A percentile compares a stretch with the other conserved stretches of the same genome.
Conservation (phyloP, 352 stramenopile species). For the Globisporangium solare region DNA sequence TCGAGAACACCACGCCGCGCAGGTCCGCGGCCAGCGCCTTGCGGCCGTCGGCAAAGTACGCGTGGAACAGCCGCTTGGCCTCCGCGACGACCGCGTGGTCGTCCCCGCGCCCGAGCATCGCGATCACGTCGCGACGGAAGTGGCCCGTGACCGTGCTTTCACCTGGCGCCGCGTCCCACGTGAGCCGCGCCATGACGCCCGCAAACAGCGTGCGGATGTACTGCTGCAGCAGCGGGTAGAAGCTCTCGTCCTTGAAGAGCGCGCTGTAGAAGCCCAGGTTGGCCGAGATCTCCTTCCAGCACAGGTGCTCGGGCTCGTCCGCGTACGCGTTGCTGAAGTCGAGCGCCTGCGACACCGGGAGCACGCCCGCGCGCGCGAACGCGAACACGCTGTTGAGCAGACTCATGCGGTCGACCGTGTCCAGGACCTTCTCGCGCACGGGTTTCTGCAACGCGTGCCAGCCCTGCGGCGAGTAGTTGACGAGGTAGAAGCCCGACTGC, state of each 20-base stretch:
- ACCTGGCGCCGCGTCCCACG: conserved; percentile 32
- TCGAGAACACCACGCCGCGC: conserved; percentile 58
- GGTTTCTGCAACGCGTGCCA: conserved; percentile 76
- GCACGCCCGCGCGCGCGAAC: conserved; percentile 71
- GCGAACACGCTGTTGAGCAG: conserved; percentile 93
- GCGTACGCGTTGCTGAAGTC: conserved; percentile 64
- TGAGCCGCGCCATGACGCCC: conserved; percentile 45
- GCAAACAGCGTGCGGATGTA: conserved; percentile 65
- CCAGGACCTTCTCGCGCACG: conserved; percentile 52
- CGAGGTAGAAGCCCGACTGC: conserved; percentile 94
- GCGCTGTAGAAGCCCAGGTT: conserved; percentile 58
- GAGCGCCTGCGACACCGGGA: conserved; percentile 49
- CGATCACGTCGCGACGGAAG: conserved; percentile 70
- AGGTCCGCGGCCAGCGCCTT: conserved; percentile 55
- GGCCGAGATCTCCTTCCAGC: conserved; percentile 74
- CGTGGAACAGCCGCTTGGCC: conserved; percentile 45
- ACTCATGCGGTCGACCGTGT: conserved; percentile 88
- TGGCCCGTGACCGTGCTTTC: conserved; percentile 48
- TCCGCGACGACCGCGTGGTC: conserved; percentile 47
- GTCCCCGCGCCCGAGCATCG: conserved; percentile 58
- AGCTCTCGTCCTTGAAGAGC: conserved; percentile 55
- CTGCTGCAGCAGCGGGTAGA: conserved; percentile 52
- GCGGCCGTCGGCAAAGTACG: conserved; percentile 43
- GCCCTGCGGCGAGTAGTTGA: conserved; percentile 88
- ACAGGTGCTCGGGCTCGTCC: conserved; percentile 59